Conservation (phyloP, 192 early-diverging fungal genomes). For the Podila clonocystis region DNA sequence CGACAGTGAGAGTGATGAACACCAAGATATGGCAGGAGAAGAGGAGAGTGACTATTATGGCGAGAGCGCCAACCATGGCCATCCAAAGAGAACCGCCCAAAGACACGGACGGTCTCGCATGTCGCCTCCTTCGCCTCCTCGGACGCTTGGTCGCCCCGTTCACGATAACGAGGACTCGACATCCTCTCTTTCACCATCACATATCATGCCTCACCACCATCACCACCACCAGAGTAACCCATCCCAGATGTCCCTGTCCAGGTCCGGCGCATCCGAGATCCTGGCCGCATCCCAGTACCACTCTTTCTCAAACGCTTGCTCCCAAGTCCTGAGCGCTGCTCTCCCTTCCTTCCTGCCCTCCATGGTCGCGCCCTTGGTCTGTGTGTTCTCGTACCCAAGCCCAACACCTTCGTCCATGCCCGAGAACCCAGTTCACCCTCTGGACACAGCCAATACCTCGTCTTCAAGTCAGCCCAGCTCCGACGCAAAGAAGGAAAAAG, state of each 20-base stretch:
- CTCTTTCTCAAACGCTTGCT: conserved; percentile 12
- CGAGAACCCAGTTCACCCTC: too few relatives aligned
- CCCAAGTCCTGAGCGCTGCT: conserved; percentile 20
- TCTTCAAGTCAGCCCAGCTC: not conserved
- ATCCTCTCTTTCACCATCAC: not conserved
- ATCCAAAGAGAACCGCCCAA: not conserved
- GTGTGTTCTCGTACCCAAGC: conserved; percentile 29
- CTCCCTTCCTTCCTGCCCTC: conserved; percentile 36
- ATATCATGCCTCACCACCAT: not conserved
- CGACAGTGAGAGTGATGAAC: not conserved
- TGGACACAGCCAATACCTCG: not conserved
- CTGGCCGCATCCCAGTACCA: conserved; percentile 3
- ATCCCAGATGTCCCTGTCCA: not conserved
- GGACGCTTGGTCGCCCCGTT: too few relatives aligned
- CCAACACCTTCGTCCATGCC: not conserved
- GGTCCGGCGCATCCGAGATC: conserved; percentile 13
- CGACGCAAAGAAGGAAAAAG: not conserved
- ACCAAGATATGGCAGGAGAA: not conserved
- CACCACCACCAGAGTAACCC: not conserved
- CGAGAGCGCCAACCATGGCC: not conserved
- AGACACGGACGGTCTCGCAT: too few relatives aligned
- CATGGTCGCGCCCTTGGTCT: conserved; percentile 35
- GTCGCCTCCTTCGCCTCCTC: too few relatives aligned
- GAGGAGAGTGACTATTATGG: not conserved
- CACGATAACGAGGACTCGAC: not conserved